A percentile compares a stretch with the other conserved stretches of the same genome.
Conservation (phyloP, 1,284 basidiomycete species). For the Cystobasidium slooffiae region DNA sequence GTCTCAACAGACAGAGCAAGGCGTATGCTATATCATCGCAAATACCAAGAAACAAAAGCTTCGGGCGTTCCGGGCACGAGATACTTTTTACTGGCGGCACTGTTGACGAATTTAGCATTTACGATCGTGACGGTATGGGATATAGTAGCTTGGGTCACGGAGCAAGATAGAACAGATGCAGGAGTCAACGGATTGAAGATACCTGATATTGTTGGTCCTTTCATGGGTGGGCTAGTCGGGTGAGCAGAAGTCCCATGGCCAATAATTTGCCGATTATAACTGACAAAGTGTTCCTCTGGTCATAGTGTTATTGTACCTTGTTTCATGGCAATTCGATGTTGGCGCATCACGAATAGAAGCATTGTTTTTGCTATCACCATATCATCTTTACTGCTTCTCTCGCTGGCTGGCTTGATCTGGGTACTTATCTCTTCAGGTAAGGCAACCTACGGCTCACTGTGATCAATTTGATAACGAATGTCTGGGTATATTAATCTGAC, state of each 20-base stretch:
- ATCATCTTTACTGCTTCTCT: not conserved
- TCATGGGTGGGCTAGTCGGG: constrained; percentile 29
- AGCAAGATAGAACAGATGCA: constrained; percentile 17
- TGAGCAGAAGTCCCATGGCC: not conserved
- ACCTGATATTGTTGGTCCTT: constrained; percentile 10
- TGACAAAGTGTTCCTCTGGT: not conserved
- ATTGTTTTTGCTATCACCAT: constrained; percentile 20
- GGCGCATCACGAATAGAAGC: constrained; percentile 28
- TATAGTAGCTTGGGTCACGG: constrained; percentile 19
- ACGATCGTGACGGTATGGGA: constrained; percentile 29
- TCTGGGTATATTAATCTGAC: not conserved
- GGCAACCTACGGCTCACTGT: not conserved
- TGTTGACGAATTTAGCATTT: constrained; percentile 21
- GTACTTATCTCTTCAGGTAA: constrained; percentile 13
- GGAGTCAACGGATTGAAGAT: constrained; percentile 13
- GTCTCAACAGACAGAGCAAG: constrained; percentile 21
- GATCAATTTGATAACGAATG: not conserved
- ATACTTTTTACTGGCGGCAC: constrained; percentile 16
- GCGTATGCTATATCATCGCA: constrained; percentile 22
- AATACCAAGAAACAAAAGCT: constrained; percentile 29
- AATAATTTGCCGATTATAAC: not conserved
- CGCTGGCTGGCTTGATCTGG: constrained; percentile 20
- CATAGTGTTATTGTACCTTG: constrained; percentile 11
- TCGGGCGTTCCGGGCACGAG: constrained; percentile 21
- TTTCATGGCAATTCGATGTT: constrained; percentile 43